Base-by-base conservation (phyloP, 169 alveolate genomes). In the Plasmodium vivax region DNA sequence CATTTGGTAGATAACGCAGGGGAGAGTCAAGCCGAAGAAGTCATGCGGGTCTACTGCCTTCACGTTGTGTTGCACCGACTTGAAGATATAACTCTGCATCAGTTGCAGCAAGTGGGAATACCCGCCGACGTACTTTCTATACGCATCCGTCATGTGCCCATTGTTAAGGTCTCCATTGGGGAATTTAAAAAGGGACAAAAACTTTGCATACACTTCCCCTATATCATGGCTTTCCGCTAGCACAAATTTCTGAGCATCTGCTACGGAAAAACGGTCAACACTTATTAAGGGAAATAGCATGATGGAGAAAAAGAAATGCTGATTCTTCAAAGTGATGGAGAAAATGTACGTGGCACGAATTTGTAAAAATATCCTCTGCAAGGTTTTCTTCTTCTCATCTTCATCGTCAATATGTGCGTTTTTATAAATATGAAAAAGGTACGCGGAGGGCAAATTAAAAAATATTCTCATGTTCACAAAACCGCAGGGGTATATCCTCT, bases 401-500 rank as follows among this genome's bases (percentile, higher is more conserved):
- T 30, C n/a, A 32, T 92, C 51, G 43, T 77, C 58, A 68, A 84
- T 38, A 77, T 56, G 77, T 5, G 73, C 93, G 79, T 85, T 75
- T 30, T 80, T 71, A 92, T 71, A 58, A 12, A 79, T 82, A 54
- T 85, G 77, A 56, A 85, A 81, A 74, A 82, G 77, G 43, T 19
- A 36, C 10, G 54, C 47, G 3, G 95, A 81, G 10, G 94, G 95
- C 36, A 72, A 36, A 83, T 92, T 94, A 94, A 95, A 96, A 81
- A 94, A 96, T 51, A 92, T 71, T 74, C 95, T 80, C 93, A 94
- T 94, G 75, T 96, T 87, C 27, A 96, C 88, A 58, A 92, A 96
- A 23, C 97, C 97, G 51, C 93, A 85, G 43, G 97, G 97, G n/a
- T 92, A 96, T 36, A 92, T 68, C 38, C 45, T 74, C 34, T 93